Percentiles rank a stretch among this genome's conserved stretches.
Evolutionary conservation across 192 early-diverging fungal genomes (phyloP).

Genomic region (Geranomyces variabilis): DNA sequence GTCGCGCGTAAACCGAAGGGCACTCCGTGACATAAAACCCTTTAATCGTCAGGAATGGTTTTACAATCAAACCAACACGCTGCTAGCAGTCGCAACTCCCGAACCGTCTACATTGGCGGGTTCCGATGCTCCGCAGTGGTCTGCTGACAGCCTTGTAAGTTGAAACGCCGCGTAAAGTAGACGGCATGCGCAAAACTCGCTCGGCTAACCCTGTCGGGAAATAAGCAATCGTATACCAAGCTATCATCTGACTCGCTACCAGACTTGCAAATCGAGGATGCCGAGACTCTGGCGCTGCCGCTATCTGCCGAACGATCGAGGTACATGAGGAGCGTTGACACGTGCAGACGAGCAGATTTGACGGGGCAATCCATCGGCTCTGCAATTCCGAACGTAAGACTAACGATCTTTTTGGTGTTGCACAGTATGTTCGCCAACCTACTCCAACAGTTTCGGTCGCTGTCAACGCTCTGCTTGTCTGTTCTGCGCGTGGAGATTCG

Average conservation of each 20-base stretch:
- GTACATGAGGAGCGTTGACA: slow-evolving; percentile 11
- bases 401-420: no score
- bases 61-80: slow-evolving; percentile 38
- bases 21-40: no score
- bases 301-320: slow-evolving; percentile 17
- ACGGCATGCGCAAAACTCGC: no score
- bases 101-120: neutral
- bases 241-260: slow-evolving; percentile 18
- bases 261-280: slow-evolving; percentile 17
- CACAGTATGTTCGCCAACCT: slow-evolving; percentile 40
- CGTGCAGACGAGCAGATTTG: no score
- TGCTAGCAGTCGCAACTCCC: neutral
- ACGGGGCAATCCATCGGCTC: no score
- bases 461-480: slow-evolving; percentile 81
- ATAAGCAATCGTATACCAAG: slow-evolving; percentile 17
- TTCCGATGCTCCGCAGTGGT: neutral
- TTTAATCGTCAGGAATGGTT: slow-evolving; percentile 67
- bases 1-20: no score
- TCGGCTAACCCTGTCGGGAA: no score
- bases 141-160: slow-evolving; percentile 13
- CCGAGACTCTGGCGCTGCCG: slow-evolving; percentile 17
- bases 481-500: slow-evolving; percentile 82
- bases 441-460: slow-evolving; percentile 64
- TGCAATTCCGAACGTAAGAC: no score
- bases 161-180: neutral